These are phyloP conservation scores for Aleurites moluccanus DNA, from an alignment of 441 rosid species.

Conservation along the genomic window DNA sequence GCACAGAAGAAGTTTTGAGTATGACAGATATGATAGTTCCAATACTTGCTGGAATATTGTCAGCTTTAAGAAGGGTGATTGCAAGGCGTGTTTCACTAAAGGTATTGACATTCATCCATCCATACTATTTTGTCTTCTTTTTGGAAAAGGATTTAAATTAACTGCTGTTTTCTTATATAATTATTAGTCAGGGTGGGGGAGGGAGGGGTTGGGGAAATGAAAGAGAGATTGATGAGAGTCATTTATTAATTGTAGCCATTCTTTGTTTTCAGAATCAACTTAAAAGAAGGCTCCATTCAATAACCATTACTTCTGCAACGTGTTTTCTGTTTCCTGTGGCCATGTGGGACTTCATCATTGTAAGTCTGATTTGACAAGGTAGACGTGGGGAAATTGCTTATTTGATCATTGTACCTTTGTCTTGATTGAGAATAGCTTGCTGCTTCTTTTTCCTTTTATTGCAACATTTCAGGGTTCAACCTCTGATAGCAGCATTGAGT, in stretches of 20 bases:
- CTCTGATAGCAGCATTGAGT: constrained; percentile 42
- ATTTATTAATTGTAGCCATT: constrained; percentile 12
- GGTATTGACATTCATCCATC: constrained; percentile 41
- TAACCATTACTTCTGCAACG: constrained; percentile 80
- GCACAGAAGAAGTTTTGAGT: constrained; percentile 56
- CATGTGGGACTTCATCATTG: constrained; percentile 93
- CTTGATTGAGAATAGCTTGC: constrained; percentile 19
- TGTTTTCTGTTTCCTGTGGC: constrained; percentile 93
- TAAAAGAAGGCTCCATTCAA: constrained; percentile 86
- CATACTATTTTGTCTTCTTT: constrained; percentile 7
- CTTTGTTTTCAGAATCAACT: constrained; percentile 65
- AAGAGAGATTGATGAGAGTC: background rate
- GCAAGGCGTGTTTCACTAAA: constrained; percentile 91
- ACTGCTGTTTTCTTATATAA: background rate
- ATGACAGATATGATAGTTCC: constrained; percentile 75
- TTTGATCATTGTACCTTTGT: constrained; percentile 16
- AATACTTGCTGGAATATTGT: constrained; percentile 86
- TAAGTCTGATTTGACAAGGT: constrained; percentile 40
- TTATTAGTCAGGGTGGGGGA: too few relatives aligned
- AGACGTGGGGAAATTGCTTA: constrained; percentile 8
- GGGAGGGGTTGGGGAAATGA: background rate
- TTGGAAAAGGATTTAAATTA: background rate
- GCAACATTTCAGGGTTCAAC: constrained; percentile 63
- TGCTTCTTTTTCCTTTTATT: constrained; percentile 23
- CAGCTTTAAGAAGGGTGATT: constrained; percentile 88